Base-by-base conservation (phyloP, 305 asterid genomes). In the Fraxinus dipetala region DNA sequence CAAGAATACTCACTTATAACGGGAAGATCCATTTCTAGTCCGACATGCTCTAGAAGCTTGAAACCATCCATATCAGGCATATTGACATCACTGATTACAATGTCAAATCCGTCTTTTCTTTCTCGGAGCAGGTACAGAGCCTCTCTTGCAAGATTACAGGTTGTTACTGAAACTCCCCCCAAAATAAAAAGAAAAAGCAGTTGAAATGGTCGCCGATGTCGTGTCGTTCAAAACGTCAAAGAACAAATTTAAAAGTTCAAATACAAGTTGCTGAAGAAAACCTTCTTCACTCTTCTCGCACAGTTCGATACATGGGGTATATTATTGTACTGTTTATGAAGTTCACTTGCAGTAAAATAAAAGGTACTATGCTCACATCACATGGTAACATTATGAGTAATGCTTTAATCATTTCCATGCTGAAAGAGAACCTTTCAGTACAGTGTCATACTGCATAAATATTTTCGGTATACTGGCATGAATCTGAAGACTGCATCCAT, bases 41-140 rank as follows among this genome's bases (percentile, higher is more conserved):
- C 98, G 73, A 95, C 97, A 40, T 90, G 97, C 84, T 95, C 98
- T 32, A 93, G 89, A 77, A 95, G 98, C 92, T 92, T 95, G 87
- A 95, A 95, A 67, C 98, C 98, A 84, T 95, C 98, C 98, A 95
- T 93, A 81, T 93, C 98, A 0, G 98, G 98, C 98, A 95, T 95
- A 90, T 95, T 95, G 24, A 95, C 98, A 56, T 95, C 98, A 38
- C 98, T 95, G 78, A 95, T 92, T 36, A 95, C 98, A 56, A 95
- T 93, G 89, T 93, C 98, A 18, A 85, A 95, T 20, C 97, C 91
- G 31, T 91, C 97, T 78, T 92, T 95, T 80, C 95, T 86, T 87
- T 91, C 98, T 67, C 98, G 94, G 30, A 95, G 98, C 84, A 93
- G 85, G 90, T 85, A 76, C 75, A 95, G 85, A 77, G 98, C 98